Evolutionary conservation across 2,329 filamentous ascomycete genomes (phyloP), one percentile per base, ranked within the genome.

Genomic region (Aspergillus quadrilineatus): DNA sequence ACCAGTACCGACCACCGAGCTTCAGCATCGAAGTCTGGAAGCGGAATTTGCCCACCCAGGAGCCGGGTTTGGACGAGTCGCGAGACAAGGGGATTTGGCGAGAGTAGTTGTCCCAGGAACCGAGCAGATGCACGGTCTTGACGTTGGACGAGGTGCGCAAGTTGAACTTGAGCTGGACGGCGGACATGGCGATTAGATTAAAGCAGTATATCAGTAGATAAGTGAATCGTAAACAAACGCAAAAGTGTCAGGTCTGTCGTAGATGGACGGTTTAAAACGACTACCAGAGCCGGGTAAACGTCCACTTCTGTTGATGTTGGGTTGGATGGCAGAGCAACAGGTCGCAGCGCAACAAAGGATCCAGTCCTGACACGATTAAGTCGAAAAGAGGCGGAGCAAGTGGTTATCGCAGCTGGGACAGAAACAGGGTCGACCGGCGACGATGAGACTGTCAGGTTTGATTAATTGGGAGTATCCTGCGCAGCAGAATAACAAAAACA

Each of bases 91-190:
- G 93, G 69, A 97, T 90, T 79, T 97, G 93, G 66, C 91, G 90
- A 67, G 85, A 82, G 85, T 99, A 99, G 83, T 90, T 90, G 82
- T 99, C 94, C 93, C 93, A 99, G 66, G 93, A 97, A 71, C 93
- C 93, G 79, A 97, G 89, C 67, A 99, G 84, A 75, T 97, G 93
- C 74, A 96, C 93, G 72, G 92, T 93, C 86, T 97, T 96, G 84
- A 95, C 91, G 80, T 92, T 91, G 74, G 90, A 87, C 73, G 92
- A 96, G 76, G 95, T 95, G 81, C 92, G 91, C 77, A 97, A 90
- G 77, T 89, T 88, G 81, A 97, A 97, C 74, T 92, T 93, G 67
- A 96, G 88, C 80, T 97, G 93, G 79, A 94, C 87, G 75, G 91
- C 82, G 78, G 92, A 88, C 91, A 96, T 96, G 80, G 74, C 69